Percentiles rank a stretch among this genome's conserved stretches.
phyloP scores from a whole-genome alignment of 768 basidiomycete species.

The Gymnopilus junonius region DNA sequence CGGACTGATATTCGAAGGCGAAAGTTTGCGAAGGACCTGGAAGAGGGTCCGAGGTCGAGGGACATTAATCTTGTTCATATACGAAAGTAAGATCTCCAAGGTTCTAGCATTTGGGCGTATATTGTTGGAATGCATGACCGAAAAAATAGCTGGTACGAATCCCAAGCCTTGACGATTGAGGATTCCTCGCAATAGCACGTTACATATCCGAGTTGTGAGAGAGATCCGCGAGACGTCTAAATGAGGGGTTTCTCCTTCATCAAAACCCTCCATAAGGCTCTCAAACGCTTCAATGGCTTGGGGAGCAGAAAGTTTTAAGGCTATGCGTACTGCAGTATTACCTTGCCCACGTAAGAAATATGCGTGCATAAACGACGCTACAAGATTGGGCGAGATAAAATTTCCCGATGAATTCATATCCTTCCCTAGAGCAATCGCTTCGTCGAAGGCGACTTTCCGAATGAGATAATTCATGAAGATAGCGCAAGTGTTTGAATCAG shows the following conservation, averaged over 20 bases:
- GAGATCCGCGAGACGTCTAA: slow-evolving; percentile 30
- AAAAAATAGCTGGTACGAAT: slow-evolving; percentile 49
- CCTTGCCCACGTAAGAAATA: slow-evolving; percentile 52
- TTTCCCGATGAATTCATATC: slow-evolving; percentile 49
- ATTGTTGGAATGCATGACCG: slow-evolving; percentile 56
- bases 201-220: slow-evolving; percentile 57
- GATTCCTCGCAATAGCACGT: slow-evolving; percentile 59
- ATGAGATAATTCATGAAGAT: slow-evolving; percentile 64
- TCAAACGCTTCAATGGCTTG: slow-evolving; percentile 34
- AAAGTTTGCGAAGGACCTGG: slow-evolving; percentile 49
- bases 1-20: slow-evolving; percentile 43
- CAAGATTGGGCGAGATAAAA: slow-evolving; percentile 47
- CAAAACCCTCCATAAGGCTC: slow-evolving; percentile 14
- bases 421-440: slow-evolving; percentile 49
- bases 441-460: slow-evolving; percentile 44
- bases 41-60: slow-evolving; percentile 51
- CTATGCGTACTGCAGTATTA: slow-evolving; percentile 54
- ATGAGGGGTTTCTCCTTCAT: slow-evolving; percentile 10
- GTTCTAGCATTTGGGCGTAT: slow-evolving; percentile 60
- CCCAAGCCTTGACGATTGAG: slow-evolving; percentile 53
- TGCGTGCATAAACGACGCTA: slow-evolving; percentile 61
- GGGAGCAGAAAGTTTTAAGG: slow-evolving; percentile 48
- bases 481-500: slow-evolving; percentile 65
- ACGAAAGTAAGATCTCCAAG: slow-evolving; percentile 54
- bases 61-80: slow-evolving; percentile 49